Base-by-base conservation (phyloP, 1,139 yeast genomes). In the Komagataea norvegica region DNA sequence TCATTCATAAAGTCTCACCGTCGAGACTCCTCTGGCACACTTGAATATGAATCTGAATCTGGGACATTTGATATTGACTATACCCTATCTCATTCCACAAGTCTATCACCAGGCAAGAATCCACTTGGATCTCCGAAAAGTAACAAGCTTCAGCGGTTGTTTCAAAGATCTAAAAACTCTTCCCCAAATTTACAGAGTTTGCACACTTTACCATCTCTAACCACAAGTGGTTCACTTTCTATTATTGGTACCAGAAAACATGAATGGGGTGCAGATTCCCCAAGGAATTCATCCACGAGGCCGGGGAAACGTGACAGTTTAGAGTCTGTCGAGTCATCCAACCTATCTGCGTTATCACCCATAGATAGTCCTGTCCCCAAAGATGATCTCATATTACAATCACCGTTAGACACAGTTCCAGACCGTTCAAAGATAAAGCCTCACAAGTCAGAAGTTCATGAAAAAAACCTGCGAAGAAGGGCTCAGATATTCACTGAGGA, bases 231-330 rank as follows among this genome's bases (percentile, higher is more conserved):
- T 8, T 48, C 55, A 6, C 64, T 66, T 1, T 55, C 62, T 1
- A 64, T 64, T 6, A 57, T 56, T 22, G 69, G 69, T 1, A 64
- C 68, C 4, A 50, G 64, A 20, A 61, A 62, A 8, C 69, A 64
- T 44, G 63, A 62, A 25, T 64, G 68, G 68, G 68, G 68, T 22
- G 49, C 27, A 10, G 31, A 32, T 25, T 18, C 41, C 3, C 31
- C 31, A 6, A 30, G 30, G 13, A 23, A 21, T 8, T 23, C 29
- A 5, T 20, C 19, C 8, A 19, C 14, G 21, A 34, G 17, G 19
- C 18, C 13, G 3, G 16, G 23, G 5, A 31, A 34, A 2, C 30
- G 42, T 19, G 23, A 13, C 15, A 36, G 40, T 18, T 11, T 38
- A 3, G 38, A 37, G 9, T 34, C 46, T 8, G 39, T 36, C 10